phyloP scores from a whole-genome alignment of 495 filamentous ascomycete genomes.

The Bacidia rubella region DNA sequence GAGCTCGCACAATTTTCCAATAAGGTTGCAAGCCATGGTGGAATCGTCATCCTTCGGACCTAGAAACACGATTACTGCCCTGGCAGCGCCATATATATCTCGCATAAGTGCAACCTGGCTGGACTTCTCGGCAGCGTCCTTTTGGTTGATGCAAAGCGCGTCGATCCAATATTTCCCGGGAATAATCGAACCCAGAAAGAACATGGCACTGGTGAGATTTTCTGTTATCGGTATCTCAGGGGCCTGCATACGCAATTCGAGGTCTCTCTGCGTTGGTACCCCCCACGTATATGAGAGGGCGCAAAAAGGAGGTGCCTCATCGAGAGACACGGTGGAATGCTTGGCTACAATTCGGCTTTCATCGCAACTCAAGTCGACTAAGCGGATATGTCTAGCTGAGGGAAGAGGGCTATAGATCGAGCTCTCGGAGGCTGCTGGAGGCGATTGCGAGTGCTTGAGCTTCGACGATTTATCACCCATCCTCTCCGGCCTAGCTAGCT shows the following conservation, averaged over 20 bases:
- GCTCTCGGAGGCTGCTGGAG: too few species aligned
- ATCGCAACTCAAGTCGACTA: too few species aligned
- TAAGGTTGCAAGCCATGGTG: not conserved
- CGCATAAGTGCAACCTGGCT: slow-evolving; percentile 27
- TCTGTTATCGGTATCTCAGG: not conserved
- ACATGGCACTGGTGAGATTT: not conserved
- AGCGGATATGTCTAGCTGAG: too few species aligned
- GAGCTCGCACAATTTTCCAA: not conserved
- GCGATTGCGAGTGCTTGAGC: too few species aligned
- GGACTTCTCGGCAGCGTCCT: slow-evolving; percentile 22
- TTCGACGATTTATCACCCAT: too few species aligned
- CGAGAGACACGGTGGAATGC: too few species aligned
- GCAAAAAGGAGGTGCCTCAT: too few species aligned
- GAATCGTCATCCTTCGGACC: slow-evolving; percentile 5
- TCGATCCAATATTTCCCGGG: slow-evolving; percentile 20
- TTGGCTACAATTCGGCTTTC: too few species aligned
- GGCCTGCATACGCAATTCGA: not conserved
- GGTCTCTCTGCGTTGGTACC: not conserved
- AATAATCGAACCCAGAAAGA: not conserved
- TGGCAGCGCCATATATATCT: slow-evolving; percentile 20
- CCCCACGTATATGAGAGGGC: slow-evolving; percentile 4
- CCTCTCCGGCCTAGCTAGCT: too few species aligned
- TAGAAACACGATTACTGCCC: slow-evolving; percentile 19
- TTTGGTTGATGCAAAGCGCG: slow-evolving; percentile 27
- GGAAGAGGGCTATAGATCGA: too few species aligned